A percentile compares a stretch with the other conserved stretches of the same genome.
phyloP scores from a whole-genome alignment of 306 rosid genomes.

The Castanea mollissima region DNA sequence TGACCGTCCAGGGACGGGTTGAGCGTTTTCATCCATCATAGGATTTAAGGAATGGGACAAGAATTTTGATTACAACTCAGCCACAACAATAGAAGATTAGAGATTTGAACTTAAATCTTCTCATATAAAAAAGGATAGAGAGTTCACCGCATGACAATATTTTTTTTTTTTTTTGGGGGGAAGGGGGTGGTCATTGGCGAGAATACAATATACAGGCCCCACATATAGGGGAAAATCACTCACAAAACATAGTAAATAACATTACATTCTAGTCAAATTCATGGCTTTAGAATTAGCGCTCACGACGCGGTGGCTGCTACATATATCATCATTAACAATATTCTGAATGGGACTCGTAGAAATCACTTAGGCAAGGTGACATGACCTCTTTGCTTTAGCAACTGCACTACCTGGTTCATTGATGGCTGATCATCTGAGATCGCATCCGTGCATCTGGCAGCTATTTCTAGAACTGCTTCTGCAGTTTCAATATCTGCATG shows the following conservation, averaged over 20 bases:
- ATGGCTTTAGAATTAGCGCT: too few species aligned
- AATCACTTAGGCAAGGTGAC: constrained; percentile 81
- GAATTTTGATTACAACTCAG: too few species aligned
- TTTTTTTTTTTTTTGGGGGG: too few species aligned
- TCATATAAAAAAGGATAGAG: too few species aligned
- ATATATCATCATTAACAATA: constrained; percentile 33
- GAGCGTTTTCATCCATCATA: too few species aligned
- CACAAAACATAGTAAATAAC: constrained; percentile 10
- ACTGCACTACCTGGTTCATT: constrained; percentile 77
- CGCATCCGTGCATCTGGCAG: constrained; percentile 80
- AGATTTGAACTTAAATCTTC: too few species aligned
- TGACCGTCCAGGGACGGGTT: too few species aligned
- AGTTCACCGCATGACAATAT: too few species aligned
- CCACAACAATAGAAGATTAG: too few species aligned
- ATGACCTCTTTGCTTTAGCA: constrained; percentile 76
- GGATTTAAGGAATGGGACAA: too few species aligned
- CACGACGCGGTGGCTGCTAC: neutral
- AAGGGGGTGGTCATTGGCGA: neutral
- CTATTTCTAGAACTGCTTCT: constrained; percentile 72
- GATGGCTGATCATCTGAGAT: constrained; percentile 79
- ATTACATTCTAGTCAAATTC: too few species aligned
- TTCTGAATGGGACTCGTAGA: constrained; percentile 86
- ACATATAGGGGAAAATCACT: constrained; percentile 18
- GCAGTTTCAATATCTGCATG: constrained; percentile 65
- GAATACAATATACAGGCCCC: constrained; percentile 39